These are phyloP conservation scores for Iodosphaeria phyllophila DNA, from an alignment of 2,329 filamentous ascomycete species.

Conservation along the genomic window DNA sequence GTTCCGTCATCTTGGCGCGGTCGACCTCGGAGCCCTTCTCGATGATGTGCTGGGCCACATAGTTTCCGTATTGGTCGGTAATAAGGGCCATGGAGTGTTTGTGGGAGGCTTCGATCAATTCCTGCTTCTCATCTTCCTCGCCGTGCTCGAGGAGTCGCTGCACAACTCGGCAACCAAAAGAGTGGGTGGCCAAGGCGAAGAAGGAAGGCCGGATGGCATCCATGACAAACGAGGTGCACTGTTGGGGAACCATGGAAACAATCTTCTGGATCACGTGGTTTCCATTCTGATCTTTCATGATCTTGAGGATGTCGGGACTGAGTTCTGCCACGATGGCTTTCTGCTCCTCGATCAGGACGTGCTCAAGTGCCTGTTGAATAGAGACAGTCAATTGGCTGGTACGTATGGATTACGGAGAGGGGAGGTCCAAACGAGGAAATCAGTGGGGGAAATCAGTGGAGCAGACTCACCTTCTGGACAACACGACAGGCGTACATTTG, in stretches of 20 bases:
- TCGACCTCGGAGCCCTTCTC: constrained; percentile 58
- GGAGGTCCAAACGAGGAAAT: constrained; percentile 1
- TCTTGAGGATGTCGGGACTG: constrained; percentile 53
- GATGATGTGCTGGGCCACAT: constrained; percentile 87
- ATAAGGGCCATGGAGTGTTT: constrained; percentile 53
- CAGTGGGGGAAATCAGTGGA: not conserved
- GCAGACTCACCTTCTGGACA: constrained; percentile 62
- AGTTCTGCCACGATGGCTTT: constrained; percentile 68
- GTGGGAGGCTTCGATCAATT: constrained; percentile 65
- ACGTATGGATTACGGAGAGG: not conserved
- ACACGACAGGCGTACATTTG: constrained; percentile 93
- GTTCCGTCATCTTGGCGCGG: constrained; percentile 48
- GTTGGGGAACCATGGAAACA: constrained; percentile 59
- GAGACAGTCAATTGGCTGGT: not conserved
- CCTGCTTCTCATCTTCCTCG: constrained; percentile 47
- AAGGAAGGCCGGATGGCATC: constrained; percentile 62
- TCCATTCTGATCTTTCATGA: constrained; percentile 75
- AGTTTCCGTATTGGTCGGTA: constrained; percentile 83
- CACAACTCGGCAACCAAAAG: constrained; percentile 81
- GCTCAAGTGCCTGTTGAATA: constrained; percentile 54
- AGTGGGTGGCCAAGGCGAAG: constrained; percentile 53
- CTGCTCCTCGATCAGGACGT: constrained; percentile 85
- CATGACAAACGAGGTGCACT: constrained; percentile 74
- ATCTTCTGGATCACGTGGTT: constrained; percentile 96
- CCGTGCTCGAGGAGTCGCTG: constrained; percentile 82